Percentiles rank a stretch among this genome's conserved stretches.
Conservation (phyloP, 2,329 filamentous ascomycete genomes). For the Lasiodiplodia citricola region DNA sequence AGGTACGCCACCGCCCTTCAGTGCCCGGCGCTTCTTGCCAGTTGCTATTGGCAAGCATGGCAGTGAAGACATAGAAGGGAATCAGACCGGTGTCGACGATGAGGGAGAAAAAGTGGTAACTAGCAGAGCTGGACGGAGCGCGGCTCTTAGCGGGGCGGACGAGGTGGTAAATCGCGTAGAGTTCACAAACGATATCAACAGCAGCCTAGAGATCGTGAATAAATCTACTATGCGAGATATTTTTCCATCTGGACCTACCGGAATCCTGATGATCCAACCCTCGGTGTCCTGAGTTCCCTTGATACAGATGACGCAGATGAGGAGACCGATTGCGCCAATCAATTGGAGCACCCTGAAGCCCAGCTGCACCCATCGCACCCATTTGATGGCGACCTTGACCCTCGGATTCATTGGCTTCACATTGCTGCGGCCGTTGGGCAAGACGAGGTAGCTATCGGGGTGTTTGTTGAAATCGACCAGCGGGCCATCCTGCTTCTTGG, state of each 20-base stretch:
- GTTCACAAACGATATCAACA: slow-evolving; percentile 71
- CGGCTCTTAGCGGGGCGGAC: slow-evolving; percentile 71
- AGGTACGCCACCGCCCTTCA: slow-evolving; percentile 68
- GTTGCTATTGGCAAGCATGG: slow-evolving; percentile 60
- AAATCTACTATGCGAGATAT: too few species aligned
- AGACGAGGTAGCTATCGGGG: slow-evolving; percentile 74
- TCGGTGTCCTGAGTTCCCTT: slow-evolving; percentile 67
- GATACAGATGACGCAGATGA: slow-evolving; percentile 80
- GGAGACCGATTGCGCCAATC: slow-evolving; percentile 70
- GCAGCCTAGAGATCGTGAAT: slow-evolving; percentile 63
- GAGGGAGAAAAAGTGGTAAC: slow-evolving; percentile 85
- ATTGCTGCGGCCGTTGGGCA: slow-evolving; percentile 65
- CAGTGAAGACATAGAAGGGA: slow-evolving; percentile 67
- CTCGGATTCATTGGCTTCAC: slow-evolving; percentile 70
- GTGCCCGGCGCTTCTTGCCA: slow-evolving; percentile 52
- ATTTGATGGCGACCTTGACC: slow-evolving; percentile 74
- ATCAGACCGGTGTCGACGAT: slow-evolving; percentile 72
- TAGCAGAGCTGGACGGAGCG: slow-evolving; percentile 79
- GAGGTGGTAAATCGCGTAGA: slow-evolving; percentile 84
- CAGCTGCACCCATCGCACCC: slow-evolving; percentile 72
- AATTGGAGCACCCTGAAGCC: slow-evolving; percentile 70
- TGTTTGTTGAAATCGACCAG: slow-evolving; percentile 83
- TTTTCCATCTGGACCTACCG: slow-evolving; percentile 60
- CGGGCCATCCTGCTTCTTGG: slow-evolving; percentile 73
- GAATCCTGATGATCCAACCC: slow-evolving; percentile 77